A percentile compares a stretch with the other conserved stretches of the same genome.
phyloP scores from a whole-genome alignment of 495 filamentous ascomycete genomes.

The Penicillium verhagenii region DNA sequence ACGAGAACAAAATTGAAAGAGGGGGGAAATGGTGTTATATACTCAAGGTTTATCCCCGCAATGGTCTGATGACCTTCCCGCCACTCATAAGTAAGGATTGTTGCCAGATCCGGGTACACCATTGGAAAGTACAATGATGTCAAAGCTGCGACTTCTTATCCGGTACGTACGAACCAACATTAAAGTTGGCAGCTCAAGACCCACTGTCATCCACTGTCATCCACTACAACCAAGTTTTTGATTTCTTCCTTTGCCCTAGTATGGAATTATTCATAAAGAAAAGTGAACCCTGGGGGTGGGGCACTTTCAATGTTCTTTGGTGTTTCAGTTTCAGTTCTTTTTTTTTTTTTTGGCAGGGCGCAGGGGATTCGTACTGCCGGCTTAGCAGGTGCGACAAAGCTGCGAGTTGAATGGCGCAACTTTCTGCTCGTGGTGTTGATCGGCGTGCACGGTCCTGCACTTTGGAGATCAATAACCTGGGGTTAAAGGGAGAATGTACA shows the following conservation, averaged over 20 bases:
- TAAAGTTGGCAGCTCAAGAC: conserved; percentile 1
- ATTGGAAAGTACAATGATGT: conserved; percentile 2
- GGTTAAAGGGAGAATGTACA: not conserved
- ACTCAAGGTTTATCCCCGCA: not conserved
- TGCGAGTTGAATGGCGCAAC: conserved; percentile 3
- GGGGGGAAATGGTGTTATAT: conserved; percentile 9
- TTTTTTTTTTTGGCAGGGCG: not conserved
- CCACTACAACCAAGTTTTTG: conserved; percentile 2
- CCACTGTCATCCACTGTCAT: no score
- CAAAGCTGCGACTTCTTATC: conserved; percentile 1
- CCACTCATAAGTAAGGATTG: not conserved
- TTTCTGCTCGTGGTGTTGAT: conserved; percentile 16
- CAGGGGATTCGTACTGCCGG: not conserved
- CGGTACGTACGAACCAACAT: not conserved
- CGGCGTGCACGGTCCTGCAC: conserved; percentile 10
- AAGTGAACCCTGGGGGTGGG: not conserved
- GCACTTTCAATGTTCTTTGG: no score
- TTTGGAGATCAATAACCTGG: conserved; percentile 9
- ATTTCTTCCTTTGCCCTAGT: not conserved
- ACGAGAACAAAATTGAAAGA: not conserved
- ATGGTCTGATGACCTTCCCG: not conserved
- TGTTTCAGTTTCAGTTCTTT: not conserved
- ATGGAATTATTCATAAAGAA: no score
- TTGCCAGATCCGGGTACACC: not conserved
- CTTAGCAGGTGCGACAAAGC: conserved; percentile 2